phyloP scores from a whole-genome alignment of 345 rosid genomes.

The Sisymbrium irio region DNA sequence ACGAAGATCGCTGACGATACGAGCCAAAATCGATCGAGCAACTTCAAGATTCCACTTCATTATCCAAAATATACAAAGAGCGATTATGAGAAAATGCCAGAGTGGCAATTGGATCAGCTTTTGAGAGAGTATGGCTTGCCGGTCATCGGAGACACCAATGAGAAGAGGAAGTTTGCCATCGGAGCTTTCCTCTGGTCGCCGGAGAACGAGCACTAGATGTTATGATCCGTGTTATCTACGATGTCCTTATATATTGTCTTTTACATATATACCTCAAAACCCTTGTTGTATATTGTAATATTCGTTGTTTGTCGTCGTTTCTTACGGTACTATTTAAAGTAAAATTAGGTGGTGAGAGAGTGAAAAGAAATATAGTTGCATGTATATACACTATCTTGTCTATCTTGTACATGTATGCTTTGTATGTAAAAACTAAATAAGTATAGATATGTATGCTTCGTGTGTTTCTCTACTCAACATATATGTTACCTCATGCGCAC shows the following conservation, averaged over 20 bases:
- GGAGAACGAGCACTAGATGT: slow-evolving; percentile 13
- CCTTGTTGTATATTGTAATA: neutral
- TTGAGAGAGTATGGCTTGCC: slow-evolving; percentile 53
- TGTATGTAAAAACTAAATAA: neutral
- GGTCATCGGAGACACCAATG: slow-evolving; percentile 38
- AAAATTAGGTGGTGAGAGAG: neutral
- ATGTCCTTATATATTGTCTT: neutral
- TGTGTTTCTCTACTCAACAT: slow-evolving; percentile 2
- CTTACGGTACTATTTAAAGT: neutral
- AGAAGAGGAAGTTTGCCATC: slow-evolving; percentile 56
- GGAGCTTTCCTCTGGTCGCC: slow-evolving; percentile 68
- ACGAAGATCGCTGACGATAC: neutral
- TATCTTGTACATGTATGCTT: neutral
- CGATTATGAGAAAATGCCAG: slow-evolving; percentile 57
- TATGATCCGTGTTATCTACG: neutral
- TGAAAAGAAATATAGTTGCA: neutral
- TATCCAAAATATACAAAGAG: slow-evolving; percentile 54
- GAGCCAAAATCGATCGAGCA: neutral
- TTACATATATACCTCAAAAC: neutral
- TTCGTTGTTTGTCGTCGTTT: neutral
- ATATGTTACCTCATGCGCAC: slow-evolving; percentile 14
- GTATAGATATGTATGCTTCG: neutral
- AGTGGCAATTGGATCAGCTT: slow-evolving; percentile 56
- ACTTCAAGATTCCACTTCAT: slow-evolving; percentile 58
- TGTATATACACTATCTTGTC: neutral